Conservation (phyloP, 148 eudicot species). For the Amaranthus hypochondriacus region DNA sequence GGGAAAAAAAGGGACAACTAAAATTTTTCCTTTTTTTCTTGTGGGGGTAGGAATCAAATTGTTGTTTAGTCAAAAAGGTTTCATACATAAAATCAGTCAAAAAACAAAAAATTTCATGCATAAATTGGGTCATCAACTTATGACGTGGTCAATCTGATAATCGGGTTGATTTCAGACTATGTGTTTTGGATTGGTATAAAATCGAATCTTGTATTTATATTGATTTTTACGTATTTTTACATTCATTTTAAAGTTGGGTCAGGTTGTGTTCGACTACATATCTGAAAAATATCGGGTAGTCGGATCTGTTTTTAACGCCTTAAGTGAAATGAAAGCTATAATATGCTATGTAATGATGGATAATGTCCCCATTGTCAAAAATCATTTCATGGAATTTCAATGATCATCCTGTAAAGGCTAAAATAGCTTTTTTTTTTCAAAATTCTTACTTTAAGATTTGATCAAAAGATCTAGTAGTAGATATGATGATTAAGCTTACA, state of each 20-base stretch:
- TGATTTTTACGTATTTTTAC: no score
- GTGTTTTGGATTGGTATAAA: no score
- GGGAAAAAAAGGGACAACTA: not conserved
- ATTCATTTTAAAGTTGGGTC: no score
- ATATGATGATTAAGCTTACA: constrained; percentile 19
- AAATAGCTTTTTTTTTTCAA: constrained; percentile 9
- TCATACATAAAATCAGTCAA: not conserved
- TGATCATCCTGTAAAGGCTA: constrained; percentile 24
- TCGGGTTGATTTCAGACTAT: no score
- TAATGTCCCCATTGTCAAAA: constrained; percentile 19
- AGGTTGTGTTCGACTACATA: no score
- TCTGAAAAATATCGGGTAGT: no score
- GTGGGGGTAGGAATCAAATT: not conserved
- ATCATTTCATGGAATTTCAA: constrained; percentile 29
- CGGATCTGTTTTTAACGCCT: no score
- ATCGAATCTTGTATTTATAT: no score
- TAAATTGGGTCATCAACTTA: constrained; percentile 22
- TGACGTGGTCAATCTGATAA: no score
- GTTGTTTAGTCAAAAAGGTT: constrained; percentile 20
- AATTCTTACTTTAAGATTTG: constrained; percentile 21
- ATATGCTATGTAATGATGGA: constrained; percentile 24
- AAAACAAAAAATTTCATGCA: constrained; percentile 11
- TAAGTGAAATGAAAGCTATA: constrained; percentile 15
- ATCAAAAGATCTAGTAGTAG: constrained; percentile 1
- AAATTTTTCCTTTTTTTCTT: not conserved